These are phyloP conservation scores for Aspergillus sp. DNA, from an alignment of 2,329 filamentous ascomycete genomes.

Conservation along the genomic window DNA sequence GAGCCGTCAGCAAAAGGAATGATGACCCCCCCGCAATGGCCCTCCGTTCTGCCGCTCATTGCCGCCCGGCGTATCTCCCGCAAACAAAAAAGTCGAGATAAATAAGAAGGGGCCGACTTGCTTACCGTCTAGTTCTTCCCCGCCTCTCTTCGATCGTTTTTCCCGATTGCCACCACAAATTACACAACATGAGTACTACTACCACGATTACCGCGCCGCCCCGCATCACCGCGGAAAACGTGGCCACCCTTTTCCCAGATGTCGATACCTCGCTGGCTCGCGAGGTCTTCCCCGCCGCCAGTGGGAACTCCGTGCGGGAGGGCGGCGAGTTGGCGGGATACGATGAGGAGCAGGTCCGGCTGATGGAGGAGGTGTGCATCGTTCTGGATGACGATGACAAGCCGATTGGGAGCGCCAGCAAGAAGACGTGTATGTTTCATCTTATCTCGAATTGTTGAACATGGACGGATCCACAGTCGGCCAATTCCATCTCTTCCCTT, in stretches of 20 bases:
- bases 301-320: slow-evolving; percentile 44
- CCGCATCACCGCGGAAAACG: slow-evolving; percentile 79
- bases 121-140: background rate
- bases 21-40: too few relatives aligned
- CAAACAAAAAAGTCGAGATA: background rate
- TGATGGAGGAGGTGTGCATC: slow-evolving; percentile 99
- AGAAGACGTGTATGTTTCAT: slow-evolving; percentile 80
- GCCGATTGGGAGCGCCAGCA: slow-evolving; percentile 94
- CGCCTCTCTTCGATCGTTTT: background rate
- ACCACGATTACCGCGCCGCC: slow-evolving; percentile 52
- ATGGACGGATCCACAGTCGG: background rate
- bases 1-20: background rate
- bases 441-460: background rate
- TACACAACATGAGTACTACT: slow-evolving; percentile 44
- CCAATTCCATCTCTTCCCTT: background rate
- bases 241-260: slow-evolving; percentile 86
- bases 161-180: background rate
- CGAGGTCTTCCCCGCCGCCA: slow-evolving; percentile 46
- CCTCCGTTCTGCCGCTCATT: background rate
- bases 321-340: slow-evolving; percentile 78
- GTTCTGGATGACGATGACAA: slow-evolving; percentile 88
- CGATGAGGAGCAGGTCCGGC: slow-evolving; percentile 93
- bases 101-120: background rate
- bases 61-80: background rate
- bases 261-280: slow-evolving; percentile 62